Base-by-base conservation (phyloP, 169 alveolate genomes). In the Toxoplasma gondii region DNA sequence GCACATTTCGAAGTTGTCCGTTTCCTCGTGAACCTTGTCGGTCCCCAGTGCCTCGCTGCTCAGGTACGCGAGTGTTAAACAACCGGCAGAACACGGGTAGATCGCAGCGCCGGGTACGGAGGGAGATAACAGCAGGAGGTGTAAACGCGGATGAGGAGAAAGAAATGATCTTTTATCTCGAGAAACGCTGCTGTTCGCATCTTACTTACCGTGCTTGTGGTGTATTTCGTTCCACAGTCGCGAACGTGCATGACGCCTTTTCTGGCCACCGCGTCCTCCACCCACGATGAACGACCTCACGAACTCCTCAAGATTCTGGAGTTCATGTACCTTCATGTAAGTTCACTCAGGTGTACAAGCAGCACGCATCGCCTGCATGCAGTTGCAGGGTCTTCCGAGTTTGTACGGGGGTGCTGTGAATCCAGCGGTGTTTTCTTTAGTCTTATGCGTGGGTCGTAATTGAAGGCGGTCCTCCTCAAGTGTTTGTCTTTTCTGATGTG, bases 171-270 rank as follows among this genome's bases (percentile, higher is more conserved):
- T n/a, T n/a, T n/a, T n/a, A n/a, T n/a, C n/a, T n/a, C n/a, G n/a
- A 45, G 16, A 43, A 45, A 34, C n/a, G 29, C 43, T 45, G 16
- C 43, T 27, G 86, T 36, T 16, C 45, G 45, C 10, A n/a, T 9
- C 38, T n/a, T 12, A 1, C n/a, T 38, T 16, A 38, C 4, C 86
- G 22, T 4, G 41, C 49, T 2, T 10, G 16, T 74, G 24, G 45
- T 38, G 4, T 22, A 4, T 74, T 74, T 16, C 43, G 44, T 17
- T 44, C 2, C 22, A n/a, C 86, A 38, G 49, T 29, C 49, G 1
- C 49, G 86, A 36, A 17, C 44, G 22, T 38, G 49, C 38, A 88
- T 88, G 92, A 88, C 92, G 1, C 92, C 92, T 39, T 88, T 88
- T 36, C 81, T 88, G n/a, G 92, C 49, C 0, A 81, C 92, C 4